Evolutionary conservation across 2,329 filamentous ascomycete species (phyloP), one percentile per base, ranked within the genome.

Genomic region (Cercospora sp.): DNA sequence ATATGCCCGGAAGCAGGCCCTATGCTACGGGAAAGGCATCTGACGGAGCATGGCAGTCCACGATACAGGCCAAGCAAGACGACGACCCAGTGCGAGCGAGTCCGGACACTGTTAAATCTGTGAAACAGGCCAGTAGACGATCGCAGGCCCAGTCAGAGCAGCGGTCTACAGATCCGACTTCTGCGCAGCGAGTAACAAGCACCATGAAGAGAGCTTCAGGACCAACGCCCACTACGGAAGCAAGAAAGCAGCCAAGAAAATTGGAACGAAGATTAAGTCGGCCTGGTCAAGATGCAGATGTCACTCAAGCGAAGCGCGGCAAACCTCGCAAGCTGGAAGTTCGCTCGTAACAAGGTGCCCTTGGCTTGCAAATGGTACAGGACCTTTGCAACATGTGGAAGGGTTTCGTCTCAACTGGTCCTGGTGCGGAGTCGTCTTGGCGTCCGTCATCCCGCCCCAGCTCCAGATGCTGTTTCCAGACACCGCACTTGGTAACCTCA

Each of bases 211-310:
- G 48, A 5, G 23, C 48, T 28, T 30, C 23, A 28, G 48, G 48
- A 3, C 48, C 48, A 7, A 55, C 48, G 30, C 23, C 48, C 3
- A 55, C 48, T 8, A 59, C 65, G 6, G 30, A 63, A n/a, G 23
- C 64, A 40, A 66, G 71, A 9, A 71, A 69, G 55, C 70, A 69
- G 53, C 71, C 71, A 18, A 66, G 67, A 5, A 72, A 72, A 60
- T 33, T 72, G 30, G 69, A 72, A 42, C 42, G 66, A 8, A 58
- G 69, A 31, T 70, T 67, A 20, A 51, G 51, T 13, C 23, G 48
- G 26, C 23, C 28, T 20, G 36, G 33, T 16, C 20, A 66, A 18
- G 48, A 62, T 1, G 40, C 55, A 42, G 36, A 61, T 10, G 13
- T 26, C 1, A 36, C 59, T 23, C 30, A 60, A n/a, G 42, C 12